Percentiles rank a stretch among this genome's conserved stretches.
Conservation (phyloP, 768 basidiomycete genomes). For the Suillus variegatus region DNA sequence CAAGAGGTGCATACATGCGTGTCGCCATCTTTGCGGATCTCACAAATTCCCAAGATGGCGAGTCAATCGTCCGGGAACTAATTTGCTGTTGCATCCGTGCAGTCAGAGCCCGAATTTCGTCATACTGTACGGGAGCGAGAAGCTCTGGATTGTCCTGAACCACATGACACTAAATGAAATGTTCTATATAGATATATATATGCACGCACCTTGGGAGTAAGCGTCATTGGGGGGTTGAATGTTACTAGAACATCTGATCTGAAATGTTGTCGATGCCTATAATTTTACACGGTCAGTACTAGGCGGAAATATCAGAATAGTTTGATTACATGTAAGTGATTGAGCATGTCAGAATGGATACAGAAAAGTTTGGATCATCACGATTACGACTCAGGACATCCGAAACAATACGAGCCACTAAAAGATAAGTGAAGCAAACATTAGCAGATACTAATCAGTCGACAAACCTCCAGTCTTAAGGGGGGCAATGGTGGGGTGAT, state of each 20-base stretch:
- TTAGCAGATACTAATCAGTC: not conserved
- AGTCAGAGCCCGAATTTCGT: slow-evolving; percentile 61
- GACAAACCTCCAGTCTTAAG: slow-evolving; percentile 79
- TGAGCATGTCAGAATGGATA: slow-evolving; percentile 75
- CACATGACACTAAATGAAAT: slow-evolving; percentile 9
- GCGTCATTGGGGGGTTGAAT: slow-evolving; percentile 70
- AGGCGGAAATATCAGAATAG: not conserved
- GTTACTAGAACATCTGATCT: slow-evolving; percentile 87
- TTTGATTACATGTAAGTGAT: slow-evolving; percentile 73
- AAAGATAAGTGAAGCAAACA: slow-evolving; percentile 5
- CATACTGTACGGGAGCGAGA: slow-evolving; percentile 63
- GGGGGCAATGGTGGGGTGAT: slow-evolving; percentile 84
- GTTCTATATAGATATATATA: not conserved
- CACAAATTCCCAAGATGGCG: slow-evolving; percentile 82
- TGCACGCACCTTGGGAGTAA: slow-evolving; percentile 57
- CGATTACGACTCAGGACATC: slow-evolving; percentile 73
- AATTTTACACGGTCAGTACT: slow-evolving; percentile 8
- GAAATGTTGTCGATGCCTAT: slow-evolving; percentile 83
- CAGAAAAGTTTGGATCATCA: slow-evolving; percentile 66
- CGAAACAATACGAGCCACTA: slow-evolving; percentile 81
- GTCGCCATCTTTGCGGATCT: slow-evolving; percentile 76
- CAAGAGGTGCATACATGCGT: slow-evolving; percentile 84
- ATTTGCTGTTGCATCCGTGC: slow-evolving; percentile 66
- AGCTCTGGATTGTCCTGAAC: slow-evolving; percentile 69
- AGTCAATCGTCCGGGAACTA: slow-evolving; percentile 75